These are phyloP conservation scores for Dictyostelium citrinum DNA, from an alignment of 78 protist species.

Conservation along the genomic window DNA sequence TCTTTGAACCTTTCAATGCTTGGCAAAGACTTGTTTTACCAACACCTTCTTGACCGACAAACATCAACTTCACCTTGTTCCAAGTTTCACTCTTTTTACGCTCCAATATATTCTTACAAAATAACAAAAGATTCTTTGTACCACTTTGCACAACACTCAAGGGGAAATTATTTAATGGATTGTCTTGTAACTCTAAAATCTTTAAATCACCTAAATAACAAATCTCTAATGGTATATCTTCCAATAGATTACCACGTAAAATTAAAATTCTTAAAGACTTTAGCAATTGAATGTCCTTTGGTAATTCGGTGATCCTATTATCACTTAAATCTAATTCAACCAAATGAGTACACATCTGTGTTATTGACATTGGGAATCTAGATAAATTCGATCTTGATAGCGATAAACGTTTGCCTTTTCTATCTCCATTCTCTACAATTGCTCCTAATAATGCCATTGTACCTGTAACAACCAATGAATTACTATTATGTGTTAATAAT, in stretches of 20 bases:
- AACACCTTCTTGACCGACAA: constrained; percentile 80
- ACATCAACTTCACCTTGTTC: constrained; percentile 72
- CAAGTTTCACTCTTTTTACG: constrained; percentile 41
- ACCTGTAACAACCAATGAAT: constrained; percentile 54
- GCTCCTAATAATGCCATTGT: constrained; percentile 77
- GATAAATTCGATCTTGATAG: neutral
- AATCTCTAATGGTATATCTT: constrained; percentile 57
- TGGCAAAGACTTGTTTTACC: constrained; percentile 62
- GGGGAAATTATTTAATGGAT: constrained; percentile 64
- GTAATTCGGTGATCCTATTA: constrained; percentile 35
- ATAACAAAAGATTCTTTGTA: constrained; percentile 31
- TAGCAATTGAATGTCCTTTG: constrained; percentile 12
- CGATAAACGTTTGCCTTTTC: constrained; percentile 37
- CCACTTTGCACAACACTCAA: constrained; percentile 19
- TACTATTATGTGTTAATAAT: constrained; percentile 75
- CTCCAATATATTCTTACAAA: constrained; percentile 60
- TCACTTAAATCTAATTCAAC: constrained; percentile 59
- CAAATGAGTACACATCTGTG: constrained; percentile 40
- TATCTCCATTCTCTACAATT: constrained; percentile 46
- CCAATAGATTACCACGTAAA: constrained; percentile 38
- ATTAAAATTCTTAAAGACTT: constrained; percentile 46
- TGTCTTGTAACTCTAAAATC: constrained; percentile 57
- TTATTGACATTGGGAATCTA: constrained; percentile 50
- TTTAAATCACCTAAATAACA: constrained; percentile 41
- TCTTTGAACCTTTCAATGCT: constrained; percentile 51